These are phyloP conservation scores for Ricinus communis DNA, from an alignment of 345 rosid species.

Conservation along the genomic window DNA sequence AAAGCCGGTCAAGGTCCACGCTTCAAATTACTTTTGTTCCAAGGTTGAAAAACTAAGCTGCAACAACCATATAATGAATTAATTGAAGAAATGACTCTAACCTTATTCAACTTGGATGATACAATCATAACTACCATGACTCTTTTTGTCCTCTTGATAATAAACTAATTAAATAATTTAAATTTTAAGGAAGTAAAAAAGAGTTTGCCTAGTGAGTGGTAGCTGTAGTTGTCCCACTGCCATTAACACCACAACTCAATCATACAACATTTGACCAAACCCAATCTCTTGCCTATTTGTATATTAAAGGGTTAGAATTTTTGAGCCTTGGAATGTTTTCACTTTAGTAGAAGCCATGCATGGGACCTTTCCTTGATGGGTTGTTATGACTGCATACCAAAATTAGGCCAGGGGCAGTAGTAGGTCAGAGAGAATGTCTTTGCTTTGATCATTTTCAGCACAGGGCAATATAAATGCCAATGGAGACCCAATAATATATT, in stretches of 20 bases:
- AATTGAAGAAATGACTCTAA: constrained; percentile 14
- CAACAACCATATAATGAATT: not conserved
- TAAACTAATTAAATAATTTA: not conserved
- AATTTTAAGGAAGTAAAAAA: not conserved
- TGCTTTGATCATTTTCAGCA: constrained; percentile 3
- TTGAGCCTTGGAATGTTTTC: not conserved
- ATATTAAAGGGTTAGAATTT: not conserved
- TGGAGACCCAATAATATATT: not conserved
- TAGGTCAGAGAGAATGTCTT: constrained; percentile 23
- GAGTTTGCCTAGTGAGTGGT: not conserved
- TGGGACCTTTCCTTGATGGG: constrained; percentile 5
- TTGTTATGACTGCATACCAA: constrained; percentile 13
- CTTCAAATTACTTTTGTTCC: constrained; percentile 10
- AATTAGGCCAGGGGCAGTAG: not conserved
- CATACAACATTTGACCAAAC: not conserved
- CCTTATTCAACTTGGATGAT: not conserved
- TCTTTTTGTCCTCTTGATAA: not conserved
- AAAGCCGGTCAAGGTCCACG: constrained; percentile 14
- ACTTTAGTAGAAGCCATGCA: not conserved
- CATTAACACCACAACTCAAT: not conserved
- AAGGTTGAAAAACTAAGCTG: constrained; percentile 17
- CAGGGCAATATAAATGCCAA: constrained; percentile 16
- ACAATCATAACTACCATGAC: not conserved
- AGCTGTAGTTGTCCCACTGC: not conserved
- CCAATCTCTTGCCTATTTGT: not conserved